Evolutionary conservation across 1,284 basidiomycete genomes (phyloP).

Genomic region (Rhodotorula sp.): DNA sequence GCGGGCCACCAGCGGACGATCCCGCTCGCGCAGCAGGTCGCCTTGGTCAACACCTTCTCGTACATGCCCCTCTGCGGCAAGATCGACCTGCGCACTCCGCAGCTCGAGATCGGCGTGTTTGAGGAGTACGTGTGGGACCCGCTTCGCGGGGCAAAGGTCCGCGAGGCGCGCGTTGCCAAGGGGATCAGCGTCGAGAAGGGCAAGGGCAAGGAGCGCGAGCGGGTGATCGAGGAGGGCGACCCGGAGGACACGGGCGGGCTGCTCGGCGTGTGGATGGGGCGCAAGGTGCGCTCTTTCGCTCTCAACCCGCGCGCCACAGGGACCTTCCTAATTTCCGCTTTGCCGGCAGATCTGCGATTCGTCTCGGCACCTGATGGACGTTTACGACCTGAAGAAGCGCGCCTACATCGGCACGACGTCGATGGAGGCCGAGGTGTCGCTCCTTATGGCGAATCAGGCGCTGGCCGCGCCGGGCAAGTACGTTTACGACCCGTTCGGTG

Average conservation of each 20-base stretch:
- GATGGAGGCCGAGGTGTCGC: constrained; percentile 94
- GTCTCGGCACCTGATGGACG: constrained; percentile 49
- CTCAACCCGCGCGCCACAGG: background rate
- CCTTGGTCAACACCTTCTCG: constrained; percentile 61
- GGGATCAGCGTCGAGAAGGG: background rate
- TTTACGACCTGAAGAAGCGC: constrained; percentile 78
- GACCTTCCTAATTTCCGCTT: background rate
- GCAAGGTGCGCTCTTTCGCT: constrained; percentile 14
- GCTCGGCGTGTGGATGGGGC: constrained; percentile 34
- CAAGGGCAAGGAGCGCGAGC: constrained; percentile 5
- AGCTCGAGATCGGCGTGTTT: constrained; percentile 74
- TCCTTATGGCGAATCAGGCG: constrained; percentile 95
- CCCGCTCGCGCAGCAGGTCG: constrained; percentile 62
- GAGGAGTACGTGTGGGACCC: constrained; percentile 76
- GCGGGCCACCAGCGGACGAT: constrained; percentile 75
- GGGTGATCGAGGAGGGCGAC: background rate
- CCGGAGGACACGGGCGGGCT: constrained; percentile 24
- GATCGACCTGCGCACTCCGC: constrained; percentile 79
- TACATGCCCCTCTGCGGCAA: constrained; percentile 83
- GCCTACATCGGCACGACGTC: constrained; percentile 92
- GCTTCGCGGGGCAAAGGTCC: constrained; percentile 6
- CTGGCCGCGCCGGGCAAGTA: constrained; percentile 83
- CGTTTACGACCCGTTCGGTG: constrained; percentile 88
- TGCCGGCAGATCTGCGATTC: constrained; percentile 44
- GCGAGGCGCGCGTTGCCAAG: constrained; percentile 11